Base-by-base conservation (phyloP, 306 rosid genomes). In the Erythrophleum fordii region DNA sequence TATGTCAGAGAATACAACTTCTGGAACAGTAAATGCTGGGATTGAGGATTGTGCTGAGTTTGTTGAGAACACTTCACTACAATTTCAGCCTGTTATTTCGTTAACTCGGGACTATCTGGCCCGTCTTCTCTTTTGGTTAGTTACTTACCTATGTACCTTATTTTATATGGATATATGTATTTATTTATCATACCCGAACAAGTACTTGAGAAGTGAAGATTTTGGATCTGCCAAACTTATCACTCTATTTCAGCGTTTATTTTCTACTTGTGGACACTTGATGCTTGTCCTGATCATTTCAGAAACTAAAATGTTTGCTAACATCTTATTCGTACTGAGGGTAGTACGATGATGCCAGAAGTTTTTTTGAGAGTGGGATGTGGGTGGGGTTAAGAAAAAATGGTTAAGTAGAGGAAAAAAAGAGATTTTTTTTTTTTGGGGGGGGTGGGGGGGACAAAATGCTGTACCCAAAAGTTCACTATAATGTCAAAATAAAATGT, bases 41-140 rank as follows among this genome's bases (percentile, higher is more conserved):
- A 82, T 74, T 75, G 98, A 90, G 82, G 97, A 91, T 80, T 89
- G 86, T 93, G 89, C 93, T 3, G 99, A 91, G 85, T 90, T 93
- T 68, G 83, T 92, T 52, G 98, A 90, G 86, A 93, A 95, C 79
- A 87, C 98, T 44, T 92, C 97, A 6, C 92, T 90, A 65, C 93
- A 91, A 23, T 93, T 93, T 85, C 94, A 95, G 84, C 98, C 96
- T 51, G 86, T 84, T 66, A 85, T 95, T 80, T 86, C 95, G 34
- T 71, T 93, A 72, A 95, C 92, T 22, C 83, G 98, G 78, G 96
- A 95, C 80, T 91, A 93, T 76, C 91, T 93, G 46, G 99, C 98
- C 22, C 95, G 97, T 80, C 88, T 93, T 41, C 96, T 95, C 81
- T 95, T 95, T 88, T 93, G 98, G 99, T 95, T 68, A 90, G 97